These are phyloP conservation scores for Zygosaccharomyces bailii DNA, from an alignment of 805 yeast species.

Conservation along the genomic window DNA sequence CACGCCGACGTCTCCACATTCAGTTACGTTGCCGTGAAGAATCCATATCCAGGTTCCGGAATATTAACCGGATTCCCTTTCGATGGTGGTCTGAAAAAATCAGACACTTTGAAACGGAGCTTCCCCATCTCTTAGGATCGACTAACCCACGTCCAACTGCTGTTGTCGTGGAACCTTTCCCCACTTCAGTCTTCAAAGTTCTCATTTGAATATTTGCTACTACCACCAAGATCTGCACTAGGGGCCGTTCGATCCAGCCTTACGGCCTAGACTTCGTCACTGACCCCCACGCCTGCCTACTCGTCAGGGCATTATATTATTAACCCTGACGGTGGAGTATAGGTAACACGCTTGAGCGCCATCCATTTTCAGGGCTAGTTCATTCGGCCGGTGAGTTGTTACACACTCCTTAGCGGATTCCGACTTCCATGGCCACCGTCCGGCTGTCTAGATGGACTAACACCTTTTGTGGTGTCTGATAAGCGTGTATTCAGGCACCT, in stretches of 20 bases:
- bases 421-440: conserved; percentile 53
- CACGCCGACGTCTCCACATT: conserved; percentile 42
- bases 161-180: conserved; percentile 43
- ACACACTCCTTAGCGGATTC: conserved; percentile 56
- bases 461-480: conserved; percentile 46
- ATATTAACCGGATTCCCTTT: conserved; percentile 45
- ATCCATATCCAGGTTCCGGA: conserved; percentile 45
- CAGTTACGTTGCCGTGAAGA: conserved; percentile 43
- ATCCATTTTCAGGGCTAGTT: conserved; percentile 45
- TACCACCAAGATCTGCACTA: conserved; percentile 44
- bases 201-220: conserved; percentile 43
- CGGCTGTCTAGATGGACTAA: conserved; percentile 45
- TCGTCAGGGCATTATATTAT: conserved; percentile 38
- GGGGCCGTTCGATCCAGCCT: conserved; percentile 42
- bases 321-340: conserved; percentile 41
- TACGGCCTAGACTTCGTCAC: conserved; percentile 42
- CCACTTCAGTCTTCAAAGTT: conserved; percentile 44
- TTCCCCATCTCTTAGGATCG: conserved; percentile 43
- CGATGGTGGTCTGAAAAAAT: conserved; percentile 38
- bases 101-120: conserved; percentile 39
- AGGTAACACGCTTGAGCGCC: conserved; percentile 42
- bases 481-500: conserved; percentile 44
- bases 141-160: conserved; percentile 44
- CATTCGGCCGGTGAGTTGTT: conserved; percentile 52
- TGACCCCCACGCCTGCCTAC: conserved; percentile 44